Conservation (phyloP, 2,329 filamentous ascomycete genomes). For the Incumbomyces lentus region DNA sequence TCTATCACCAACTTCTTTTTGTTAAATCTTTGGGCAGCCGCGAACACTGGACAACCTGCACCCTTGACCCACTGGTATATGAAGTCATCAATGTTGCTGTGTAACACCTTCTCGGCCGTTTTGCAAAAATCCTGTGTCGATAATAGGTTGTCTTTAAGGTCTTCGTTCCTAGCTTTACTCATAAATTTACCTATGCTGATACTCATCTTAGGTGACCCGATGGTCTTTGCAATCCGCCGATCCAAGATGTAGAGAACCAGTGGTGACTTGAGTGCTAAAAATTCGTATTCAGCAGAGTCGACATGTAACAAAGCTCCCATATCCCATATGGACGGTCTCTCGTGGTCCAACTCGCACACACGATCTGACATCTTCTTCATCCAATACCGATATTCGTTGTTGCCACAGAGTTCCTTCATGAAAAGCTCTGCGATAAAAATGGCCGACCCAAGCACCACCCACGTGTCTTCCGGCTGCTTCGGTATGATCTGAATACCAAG, state of each 20-base stretch:
- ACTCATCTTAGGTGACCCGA: conserved; percentile 70
- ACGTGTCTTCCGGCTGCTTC: conserved; percentile 67
- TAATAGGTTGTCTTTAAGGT: conserved; percentile 59
- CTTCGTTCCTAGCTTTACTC: conserved; percentile 73
- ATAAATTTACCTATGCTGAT: conserved; percentile 80
- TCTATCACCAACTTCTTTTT: conserved; percentile 95
- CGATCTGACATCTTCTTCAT: conserved; percentile 76
- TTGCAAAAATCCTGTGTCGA: conserved; percentile 68
- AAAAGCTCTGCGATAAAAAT: conserved; percentile 94
- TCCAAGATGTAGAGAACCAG: conserved; percentile 90
- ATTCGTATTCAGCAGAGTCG: conserved; percentile 77
- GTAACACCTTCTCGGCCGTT: conserved; percentile 77
- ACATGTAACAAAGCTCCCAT: conserved; percentile 69
- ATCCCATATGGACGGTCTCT: conserved; percentile 70
- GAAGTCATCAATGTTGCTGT: conserved; percentile 77
- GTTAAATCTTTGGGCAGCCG: conserved; percentile 83
- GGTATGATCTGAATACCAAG: conserved; percentile 87
- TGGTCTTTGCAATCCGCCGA: conserved; percentile 78
- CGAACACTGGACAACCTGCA: conserved; percentile 78
- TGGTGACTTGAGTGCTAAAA: conserved; percentile 81
- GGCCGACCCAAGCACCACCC: conserved; percentile 80
- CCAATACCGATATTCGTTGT: conserved; percentile 86
- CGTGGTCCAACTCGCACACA: conserved; percentile 69
- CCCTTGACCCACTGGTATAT: conserved; percentile 89
- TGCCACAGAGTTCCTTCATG: conserved; percentile 80